Conservation (phyloP, 1,139 yeast species). For the Sugiyamaella neomexicana region DNA sequence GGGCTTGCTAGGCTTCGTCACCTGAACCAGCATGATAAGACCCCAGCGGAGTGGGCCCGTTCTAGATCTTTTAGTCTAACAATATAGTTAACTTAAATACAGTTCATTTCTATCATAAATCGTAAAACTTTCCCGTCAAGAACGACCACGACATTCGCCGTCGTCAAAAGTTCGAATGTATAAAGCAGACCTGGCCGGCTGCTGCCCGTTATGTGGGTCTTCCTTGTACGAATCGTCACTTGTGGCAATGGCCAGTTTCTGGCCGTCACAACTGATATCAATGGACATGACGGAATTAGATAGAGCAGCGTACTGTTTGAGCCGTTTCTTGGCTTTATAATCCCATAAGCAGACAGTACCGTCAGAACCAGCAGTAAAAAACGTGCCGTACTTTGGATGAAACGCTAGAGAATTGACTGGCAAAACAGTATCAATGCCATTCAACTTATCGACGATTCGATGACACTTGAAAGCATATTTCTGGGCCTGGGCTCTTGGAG, state of each 20-base stretch:
- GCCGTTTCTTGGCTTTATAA: constrained; percentile 58
- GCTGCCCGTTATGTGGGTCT: constrained; percentile 26
- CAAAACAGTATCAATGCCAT: constrained; percentile 61
- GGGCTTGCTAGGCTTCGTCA: no score
- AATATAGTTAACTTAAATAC: no score
- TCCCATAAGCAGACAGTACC: constrained; percentile 80
- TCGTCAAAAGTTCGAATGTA: constrained; percentile 24
- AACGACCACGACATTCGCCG: constrained; percentile 15
- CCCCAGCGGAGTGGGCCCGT: no score
- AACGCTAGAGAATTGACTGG: constrained; percentile 74
- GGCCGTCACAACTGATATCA: constrained; percentile 42
- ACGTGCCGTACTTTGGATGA: constrained; percentile 48
- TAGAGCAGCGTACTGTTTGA: constrained; percentile 57
- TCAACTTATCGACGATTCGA: constrained; percentile 47
- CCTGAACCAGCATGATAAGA: no score
- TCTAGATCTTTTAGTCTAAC: no score
- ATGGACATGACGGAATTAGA: constrained; percentile 53
- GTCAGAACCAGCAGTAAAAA: constrained; percentile 82
- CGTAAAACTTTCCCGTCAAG: not conserved
- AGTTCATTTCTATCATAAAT: no score
- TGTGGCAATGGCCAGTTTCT: constrained; percentile 54
- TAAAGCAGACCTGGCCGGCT: constrained; percentile 25
- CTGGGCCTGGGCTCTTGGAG: constrained; percentile 48
- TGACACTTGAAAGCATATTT: constrained; percentile 88
- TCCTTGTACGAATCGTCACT: constrained; percentile 35